These are phyloP conservation scores for Mucor plumbeus DNA, from an alignment of 371 early-diverging fungal genomes.

Conservation along the genomic window DNA sequence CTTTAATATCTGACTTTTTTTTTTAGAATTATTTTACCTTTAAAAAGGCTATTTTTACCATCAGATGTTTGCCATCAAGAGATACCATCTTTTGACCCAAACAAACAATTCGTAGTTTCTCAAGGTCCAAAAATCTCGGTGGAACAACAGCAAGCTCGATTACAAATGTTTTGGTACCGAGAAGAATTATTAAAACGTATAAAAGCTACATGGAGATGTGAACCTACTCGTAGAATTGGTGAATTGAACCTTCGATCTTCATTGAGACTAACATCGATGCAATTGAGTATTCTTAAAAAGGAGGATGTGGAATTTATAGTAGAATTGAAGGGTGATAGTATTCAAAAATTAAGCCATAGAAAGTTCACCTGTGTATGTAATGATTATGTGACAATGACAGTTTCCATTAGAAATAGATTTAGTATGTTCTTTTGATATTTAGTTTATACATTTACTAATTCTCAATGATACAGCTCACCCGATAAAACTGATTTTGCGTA, in stretches of 20 bases:
- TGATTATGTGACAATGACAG: constrained; percentile 55
- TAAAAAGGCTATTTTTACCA: constrained; percentile 67
- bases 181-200: constrained; percentile 68
- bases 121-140: constrained; percentile 51
- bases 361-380: constrained; percentile 57
- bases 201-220: constrained; percentile 55
- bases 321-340: constrained; percentile 34
- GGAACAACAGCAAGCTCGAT: constrained; percentile 61
- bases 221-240: constrained; percentile 53
- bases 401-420: constrained; percentile 57
- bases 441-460: neutral
- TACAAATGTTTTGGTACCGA: constrained; percentile 80
- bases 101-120: constrained; percentile 81
- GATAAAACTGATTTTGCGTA: constrained; percentile 60
- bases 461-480: constrained; percentile 39
- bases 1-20: neutral
- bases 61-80: constrained; percentile 50
- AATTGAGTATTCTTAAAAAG: constrained; percentile 60
- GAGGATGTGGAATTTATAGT: constrained; percentile 64
- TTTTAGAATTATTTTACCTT: constrained; percentile 70
- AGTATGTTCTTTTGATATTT: constrained; percentile 27
- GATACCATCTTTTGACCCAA: constrained; percentile 72
- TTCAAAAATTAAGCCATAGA: constrained; percentile 33
- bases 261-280: constrained; percentile 54
- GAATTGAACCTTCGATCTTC: constrained; percentile 56